Conservation (phyloP, 2,329 filamentous ascomycete species). For the Amylocarpus encephaloides region DNA sequence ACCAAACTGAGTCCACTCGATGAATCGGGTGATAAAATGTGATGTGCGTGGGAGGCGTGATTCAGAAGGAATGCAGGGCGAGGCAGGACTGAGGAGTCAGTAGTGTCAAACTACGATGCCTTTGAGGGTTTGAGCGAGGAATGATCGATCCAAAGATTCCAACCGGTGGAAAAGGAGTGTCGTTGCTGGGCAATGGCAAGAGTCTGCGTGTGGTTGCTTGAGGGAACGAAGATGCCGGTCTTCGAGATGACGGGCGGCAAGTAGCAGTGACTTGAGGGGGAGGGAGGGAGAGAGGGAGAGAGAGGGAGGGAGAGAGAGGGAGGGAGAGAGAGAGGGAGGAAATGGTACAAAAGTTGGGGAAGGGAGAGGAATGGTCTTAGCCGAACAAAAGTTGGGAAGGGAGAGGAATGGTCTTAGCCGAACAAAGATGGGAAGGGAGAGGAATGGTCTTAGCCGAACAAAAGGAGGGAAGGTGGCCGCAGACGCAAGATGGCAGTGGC, state of each 20-base stretch:
- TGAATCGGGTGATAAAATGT: neutral
- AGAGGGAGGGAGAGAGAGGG: neutral
- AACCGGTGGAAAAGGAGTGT: constrained; percentile 5
- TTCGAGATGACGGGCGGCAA: neutral
- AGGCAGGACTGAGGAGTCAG: too few species aligned
- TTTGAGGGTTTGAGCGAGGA: neutral
- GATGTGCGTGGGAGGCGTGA: neutral
- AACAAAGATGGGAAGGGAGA: too few species aligned
- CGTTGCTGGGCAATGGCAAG: neutral
- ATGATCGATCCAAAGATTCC: constrained; percentile 5
- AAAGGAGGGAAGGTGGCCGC: neutral
- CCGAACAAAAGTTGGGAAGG: too few species aligned
- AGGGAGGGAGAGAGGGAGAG: neutral
- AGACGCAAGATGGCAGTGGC: neutral
- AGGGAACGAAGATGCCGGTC: neutral
- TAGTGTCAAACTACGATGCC: constrained; percentile 1
- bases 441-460: neutral
- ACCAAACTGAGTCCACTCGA: neutral
- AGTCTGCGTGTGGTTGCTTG: neutral
- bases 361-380: too few species aligned
- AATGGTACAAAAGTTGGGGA: too few species aligned
- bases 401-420: too few species aligned
- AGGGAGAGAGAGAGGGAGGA: neutral
- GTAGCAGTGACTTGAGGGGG: too few species aligned
- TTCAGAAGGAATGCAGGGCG: constrained; percentile 1